Percentiles rank a stretch among this genome's conserved stretches.
Conservation (phyloP, 2,329 filamentous ascomycete genomes). For the Penicillium sp. region DNA sequence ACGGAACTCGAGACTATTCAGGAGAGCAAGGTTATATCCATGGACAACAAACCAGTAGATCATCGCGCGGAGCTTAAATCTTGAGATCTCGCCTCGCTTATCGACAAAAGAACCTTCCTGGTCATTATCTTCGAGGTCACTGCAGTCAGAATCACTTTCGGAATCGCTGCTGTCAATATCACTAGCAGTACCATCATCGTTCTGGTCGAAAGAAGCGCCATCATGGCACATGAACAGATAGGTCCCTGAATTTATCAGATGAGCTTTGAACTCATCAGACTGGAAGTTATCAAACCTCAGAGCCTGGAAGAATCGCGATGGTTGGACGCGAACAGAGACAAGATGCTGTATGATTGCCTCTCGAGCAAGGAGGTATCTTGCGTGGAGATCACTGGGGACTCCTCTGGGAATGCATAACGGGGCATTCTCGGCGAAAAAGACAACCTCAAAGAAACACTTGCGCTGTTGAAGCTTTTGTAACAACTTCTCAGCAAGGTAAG, state of each 20-base stretch:
- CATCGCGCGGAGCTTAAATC: constrained; percentile 44
- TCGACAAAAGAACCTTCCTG: not conserved
- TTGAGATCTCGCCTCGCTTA: constrained; percentile 7
- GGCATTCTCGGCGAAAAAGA: constrained; percentile 60
- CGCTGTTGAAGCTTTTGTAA: constrained; percentile 58
- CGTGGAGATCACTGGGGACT: constrained; percentile 29
- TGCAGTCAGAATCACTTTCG: not conserved
- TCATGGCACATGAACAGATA: constrained; percentile 71
- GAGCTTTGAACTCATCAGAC: constrained; percentile 53
- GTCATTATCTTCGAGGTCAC: not conserved
- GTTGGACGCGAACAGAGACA: constrained; percentile 40
- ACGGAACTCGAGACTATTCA: constrained; percentile 61
- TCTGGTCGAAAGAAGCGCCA: constrained; percentile 40
- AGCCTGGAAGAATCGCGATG: constrained; percentile 36
- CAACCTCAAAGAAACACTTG: constrained; percentile 68
- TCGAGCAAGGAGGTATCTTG: constrained; percentile 62
- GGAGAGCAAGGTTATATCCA: constrained; percentile 61
- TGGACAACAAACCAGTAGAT: constrained; percentile 55
- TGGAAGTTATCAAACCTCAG: constrained; percentile 14
- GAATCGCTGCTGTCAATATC: not conserved
- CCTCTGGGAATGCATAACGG: constrained; percentile 54
- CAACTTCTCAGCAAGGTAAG: constrained; percentile 66
- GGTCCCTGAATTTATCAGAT: constrained; percentile 53
- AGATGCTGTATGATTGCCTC: constrained; percentile 65
- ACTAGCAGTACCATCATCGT: not conserved